Evolutionary conservation across 169 alveolate genomes (phyloP).

Genomic region (Eimeria necatrix): DNA sequence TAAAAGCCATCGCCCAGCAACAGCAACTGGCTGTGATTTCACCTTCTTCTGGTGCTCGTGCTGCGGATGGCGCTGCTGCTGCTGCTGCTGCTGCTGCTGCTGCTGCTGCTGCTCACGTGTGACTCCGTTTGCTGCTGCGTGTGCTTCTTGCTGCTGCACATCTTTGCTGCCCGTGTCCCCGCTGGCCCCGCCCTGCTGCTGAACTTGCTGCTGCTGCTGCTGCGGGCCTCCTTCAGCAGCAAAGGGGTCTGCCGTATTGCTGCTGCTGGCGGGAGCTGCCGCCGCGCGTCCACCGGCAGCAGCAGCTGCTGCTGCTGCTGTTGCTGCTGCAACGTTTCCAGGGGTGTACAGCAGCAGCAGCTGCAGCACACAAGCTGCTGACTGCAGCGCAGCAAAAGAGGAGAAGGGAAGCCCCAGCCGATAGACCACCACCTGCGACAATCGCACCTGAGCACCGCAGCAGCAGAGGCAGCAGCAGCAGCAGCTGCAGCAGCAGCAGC

Average conservation of each 20-base stretch:
- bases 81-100: constrained; percentile 39
- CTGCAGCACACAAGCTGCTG: constrained; percentile 61
- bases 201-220: neutral
- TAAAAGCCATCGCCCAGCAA: constrained; percentile 49
- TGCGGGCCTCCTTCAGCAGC: neutral
- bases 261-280: constrained; percentile 10
- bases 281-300: neutral
- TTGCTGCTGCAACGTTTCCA: neutral
- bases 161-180: neutral
- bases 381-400: constrained; percentile 37
- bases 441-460: constrained; percentile 41
- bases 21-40: neutral
- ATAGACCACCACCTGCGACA: constrained; percentile 52
- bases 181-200: neutral
- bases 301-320: neutral
- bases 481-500: neutral
- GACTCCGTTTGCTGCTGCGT: neutral
- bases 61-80: neutral
- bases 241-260: neutral
- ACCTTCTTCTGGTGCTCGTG: neutral
- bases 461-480: constrained; percentile 59
- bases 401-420: constrained; percentile 68
- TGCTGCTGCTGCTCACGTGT: neutral
- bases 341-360: constrained; percentile 65
- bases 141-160: neutral